Conservation (phyloP, 768 basidiomycete species). For the Lentinula edodes region DNA sequence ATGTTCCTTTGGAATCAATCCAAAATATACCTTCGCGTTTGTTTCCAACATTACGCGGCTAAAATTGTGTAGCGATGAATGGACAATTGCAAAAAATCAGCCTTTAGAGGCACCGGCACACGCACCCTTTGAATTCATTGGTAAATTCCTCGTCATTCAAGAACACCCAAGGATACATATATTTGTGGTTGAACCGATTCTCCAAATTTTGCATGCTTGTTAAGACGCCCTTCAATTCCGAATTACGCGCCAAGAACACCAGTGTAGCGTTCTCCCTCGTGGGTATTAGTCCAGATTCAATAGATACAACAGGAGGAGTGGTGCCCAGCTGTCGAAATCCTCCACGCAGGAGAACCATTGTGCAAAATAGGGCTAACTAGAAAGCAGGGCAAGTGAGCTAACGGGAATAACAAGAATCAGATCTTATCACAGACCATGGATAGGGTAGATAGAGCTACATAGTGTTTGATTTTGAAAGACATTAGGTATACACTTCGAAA, state of each 20-base stretch:
- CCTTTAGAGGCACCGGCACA: background rate
- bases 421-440: background rate
- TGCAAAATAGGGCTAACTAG: background rate
- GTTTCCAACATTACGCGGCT: slow-evolving; percentile 37
- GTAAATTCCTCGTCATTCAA: slow-evolving; percentile 63
- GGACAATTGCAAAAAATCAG: background rate
- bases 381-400: background rate
- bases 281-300: background rate
- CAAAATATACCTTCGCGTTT: slow-evolving; percentile 41
- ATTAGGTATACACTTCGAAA: background rate
- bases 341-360: background rate
- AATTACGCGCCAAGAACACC: slow-evolving; percentile 43
- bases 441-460: background rate
- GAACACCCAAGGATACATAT: slow-evolving; percentile 66
- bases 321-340: background rate
- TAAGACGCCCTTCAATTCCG: slow-evolving; percentile 42
- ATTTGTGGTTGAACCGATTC: slow-evolving; percentile 59
- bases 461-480: background rate
- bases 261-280: slow-evolving; percentile 9
- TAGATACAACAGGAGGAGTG: background rate
- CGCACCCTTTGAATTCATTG: slow-evolving; percentile 51
- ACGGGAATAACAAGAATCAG: background rate
- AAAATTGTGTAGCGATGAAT: background rate
- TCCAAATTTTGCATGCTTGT: slow-evolving; percentile 58
- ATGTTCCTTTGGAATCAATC: slow-evolving; percentile 50